Base-by-base conservation (phyloP, 495 filamentous ascomycete genomes). In the Neurospora intermedia region DNA sequence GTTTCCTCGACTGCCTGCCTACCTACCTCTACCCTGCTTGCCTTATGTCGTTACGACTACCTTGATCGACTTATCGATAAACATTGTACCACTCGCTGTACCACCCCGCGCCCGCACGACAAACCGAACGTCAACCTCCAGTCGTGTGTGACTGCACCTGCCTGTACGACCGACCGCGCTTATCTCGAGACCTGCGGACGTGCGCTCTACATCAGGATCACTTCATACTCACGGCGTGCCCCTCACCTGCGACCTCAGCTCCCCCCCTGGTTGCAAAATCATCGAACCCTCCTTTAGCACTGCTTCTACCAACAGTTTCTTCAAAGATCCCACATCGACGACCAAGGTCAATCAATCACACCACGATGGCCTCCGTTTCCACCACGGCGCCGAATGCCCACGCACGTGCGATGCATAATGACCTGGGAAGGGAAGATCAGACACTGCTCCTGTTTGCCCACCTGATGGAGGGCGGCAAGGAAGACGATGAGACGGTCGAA, bases 381-480 rank as follows among this genome's bases (percentile, higher is more conserved):
- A n/a, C 71, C n/a, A 69, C 6, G 27, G 48, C 38, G 18, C 42
- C 39, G 16, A 45, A 70, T 42, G 18, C 39, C 18, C 73, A 71
- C 40, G 72, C 46, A 48, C 77, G 73, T 62, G 23, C 54, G 23
- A 35, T 62, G 9, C 54, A 18, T 35, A 62, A 62, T 16, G 54
- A 62, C 31, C 70, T 80, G 69, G 75, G 72, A 31, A 76, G 76
- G 66, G 75, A 82, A 18, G 86, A 87, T 71, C 83, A 87, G 76
- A 85, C 84, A 6, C 76, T 87, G 27, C 81, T 87, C 40, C 80
- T 89, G 69, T 82, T 88, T 59, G 85, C 86, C 59, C 76, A 82
- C 45, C 75, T 89, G 66, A 88, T 89, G 86, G 87, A 88, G 77
- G 86, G 84, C 18, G 87, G 86, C 41, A 83, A 84, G 73, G 85